These are phyloP conservation scores for Gossypium longicalyx DNA, from an alignment of 345 rosid genomes.

Conservation along the genomic window DNA sequence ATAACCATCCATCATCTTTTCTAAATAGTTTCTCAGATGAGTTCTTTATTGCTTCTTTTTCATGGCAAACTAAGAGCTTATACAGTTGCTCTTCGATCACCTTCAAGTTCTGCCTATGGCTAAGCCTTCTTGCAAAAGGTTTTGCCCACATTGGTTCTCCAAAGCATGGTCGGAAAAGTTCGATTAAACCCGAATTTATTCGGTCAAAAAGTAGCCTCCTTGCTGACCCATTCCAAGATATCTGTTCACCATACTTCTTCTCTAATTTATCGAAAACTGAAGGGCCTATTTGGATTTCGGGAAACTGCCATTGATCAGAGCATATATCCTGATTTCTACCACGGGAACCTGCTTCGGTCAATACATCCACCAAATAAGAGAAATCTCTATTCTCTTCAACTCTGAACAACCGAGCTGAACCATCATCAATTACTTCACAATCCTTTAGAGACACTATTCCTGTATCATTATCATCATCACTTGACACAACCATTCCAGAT, in stretches of 20 bases:
- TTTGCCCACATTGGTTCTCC: conserved; percentile 38
- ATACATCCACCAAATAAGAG: conserved; percentile 58
- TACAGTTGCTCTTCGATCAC: conserved; percentile 49
- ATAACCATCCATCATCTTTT: conserved; percentile 50
- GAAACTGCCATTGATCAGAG: conserved; percentile 23
- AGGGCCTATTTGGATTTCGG: conserved; percentile 33
- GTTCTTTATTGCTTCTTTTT: conserved; percentile 37
- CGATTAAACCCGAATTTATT: conserved; percentile 44
- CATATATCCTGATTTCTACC: conserved; percentile 17
- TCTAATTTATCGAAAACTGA: conserved; percentile 61
- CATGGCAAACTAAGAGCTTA: conserved; percentile 39
- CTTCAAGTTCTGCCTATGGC: conserved; percentile 18
- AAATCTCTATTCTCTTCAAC: conserved; percentile 48
- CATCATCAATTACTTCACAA: conserved; percentile 30
- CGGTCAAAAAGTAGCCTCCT: conserved; percentile 73
- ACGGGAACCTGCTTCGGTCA: conserved; percentile 52
- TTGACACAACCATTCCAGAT: conserved; percentile 49
- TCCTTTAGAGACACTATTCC: conserved; percentile 24
- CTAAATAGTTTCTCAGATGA: conserved; percentile 32
- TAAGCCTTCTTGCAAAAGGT: conserved; percentile 48
- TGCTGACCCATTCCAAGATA: conserved; percentile 66
- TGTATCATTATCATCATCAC: conserved; percentile 42
- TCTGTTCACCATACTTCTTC: conserved; percentile 60
- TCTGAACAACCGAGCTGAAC: conserved; percentile 16
- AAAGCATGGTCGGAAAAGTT: conserved; percentile 38